Percentiles rank a stretch among this genome's conserved stretches.
Conservation (phyloP, 495 filamentous ascomycete genomes). For the Neurospora cerealis region DNA sequence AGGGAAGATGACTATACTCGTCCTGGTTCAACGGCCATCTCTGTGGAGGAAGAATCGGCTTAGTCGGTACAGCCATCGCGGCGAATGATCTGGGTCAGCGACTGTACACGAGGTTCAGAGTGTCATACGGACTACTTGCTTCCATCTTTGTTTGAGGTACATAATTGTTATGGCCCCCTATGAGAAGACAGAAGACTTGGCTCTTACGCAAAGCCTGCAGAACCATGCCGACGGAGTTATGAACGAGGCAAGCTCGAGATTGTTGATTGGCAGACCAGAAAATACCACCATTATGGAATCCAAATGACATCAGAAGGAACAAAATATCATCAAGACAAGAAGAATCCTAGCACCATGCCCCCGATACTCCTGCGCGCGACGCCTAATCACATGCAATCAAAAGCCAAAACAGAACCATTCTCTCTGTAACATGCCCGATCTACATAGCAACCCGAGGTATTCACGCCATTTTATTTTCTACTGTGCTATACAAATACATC, state of each 20-base stretch:
- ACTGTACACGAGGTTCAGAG: background rate
- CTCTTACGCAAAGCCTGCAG: background rate
- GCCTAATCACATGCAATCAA: conserved; percentile 8
- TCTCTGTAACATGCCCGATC: background rate
- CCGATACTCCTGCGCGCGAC: conserved; percentile 1
- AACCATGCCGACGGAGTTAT: background rate
- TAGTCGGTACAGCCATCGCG: background rate
- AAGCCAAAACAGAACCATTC: background rate
- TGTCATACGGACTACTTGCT: background rate
- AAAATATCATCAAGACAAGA: background rate
- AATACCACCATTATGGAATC: background rate
- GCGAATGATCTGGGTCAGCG: background rate
- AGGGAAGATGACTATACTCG: background rate
- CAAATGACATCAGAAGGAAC: background rate
- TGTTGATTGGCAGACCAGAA: background rate
- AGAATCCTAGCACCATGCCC: background rate
- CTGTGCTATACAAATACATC: background rate
- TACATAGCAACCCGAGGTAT: background rate
- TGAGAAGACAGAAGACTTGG: background rate
- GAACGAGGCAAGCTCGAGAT: background rate
- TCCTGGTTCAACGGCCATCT: background rate
- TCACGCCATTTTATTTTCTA: background rate
- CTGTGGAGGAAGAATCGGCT: background rate
- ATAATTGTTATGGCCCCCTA: background rate
- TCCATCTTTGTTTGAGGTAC: background rate